Conservation (phyloP, 23 red algal species). For the Gracilaria domingensis region DNA sequence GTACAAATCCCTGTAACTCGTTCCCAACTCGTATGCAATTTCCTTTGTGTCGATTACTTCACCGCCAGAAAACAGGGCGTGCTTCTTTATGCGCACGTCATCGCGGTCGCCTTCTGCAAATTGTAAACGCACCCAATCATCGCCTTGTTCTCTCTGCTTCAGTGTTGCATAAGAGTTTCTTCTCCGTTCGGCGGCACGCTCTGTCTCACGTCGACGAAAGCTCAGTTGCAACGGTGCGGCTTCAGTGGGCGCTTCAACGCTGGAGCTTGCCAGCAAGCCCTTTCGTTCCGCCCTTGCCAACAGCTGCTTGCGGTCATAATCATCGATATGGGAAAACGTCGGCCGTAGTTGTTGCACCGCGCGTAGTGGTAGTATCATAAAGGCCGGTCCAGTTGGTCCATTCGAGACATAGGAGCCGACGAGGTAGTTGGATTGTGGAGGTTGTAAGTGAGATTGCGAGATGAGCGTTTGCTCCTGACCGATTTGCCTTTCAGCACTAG, state of each 20-base stretch:
- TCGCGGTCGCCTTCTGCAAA: not conserved
- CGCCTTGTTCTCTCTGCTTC: conserved; percentile 31
- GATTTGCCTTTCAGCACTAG: conserved; percentile 18
- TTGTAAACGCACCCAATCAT: conserved; percentile 49
- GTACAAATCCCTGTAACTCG: conserved; percentile 57
- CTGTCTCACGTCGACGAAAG: conserved; percentile 47
- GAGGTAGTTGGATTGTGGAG: conserved; percentile 27
- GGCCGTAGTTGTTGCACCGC: conserved; percentile 56
- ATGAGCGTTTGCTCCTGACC: conserved; percentile 43
- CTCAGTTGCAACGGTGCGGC: conserved; percentile 29
- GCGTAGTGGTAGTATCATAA: conserved; percentile 32
- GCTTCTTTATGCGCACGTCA: conserved; percentile 1
- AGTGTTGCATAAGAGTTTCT: conserved; percentile 57
- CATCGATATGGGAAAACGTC: conserved; percentile 44
- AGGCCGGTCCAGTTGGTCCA: not conserved
- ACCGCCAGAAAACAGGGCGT: not conserved
- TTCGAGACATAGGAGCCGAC: conserved; percentile 20
- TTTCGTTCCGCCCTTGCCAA: conserved; percentile 22
- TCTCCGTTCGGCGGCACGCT: conserved; percentile 48
- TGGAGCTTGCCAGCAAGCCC: not conserved
- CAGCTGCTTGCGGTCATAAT: conserved; percentile 33
- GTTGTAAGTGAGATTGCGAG: conserved; percentile 6
- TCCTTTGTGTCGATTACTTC: conserved; percentile 2
- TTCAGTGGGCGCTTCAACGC: conserved; percentile 3
- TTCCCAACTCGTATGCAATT: conserved; percentile 1